A percentile compares a stretch with the other conserved stretches of the same genome.
phyloP scores from a whole-genome alignment of 2,329 filamentous ascomycete species.

The Diplodia scrobiculata region DNA sequence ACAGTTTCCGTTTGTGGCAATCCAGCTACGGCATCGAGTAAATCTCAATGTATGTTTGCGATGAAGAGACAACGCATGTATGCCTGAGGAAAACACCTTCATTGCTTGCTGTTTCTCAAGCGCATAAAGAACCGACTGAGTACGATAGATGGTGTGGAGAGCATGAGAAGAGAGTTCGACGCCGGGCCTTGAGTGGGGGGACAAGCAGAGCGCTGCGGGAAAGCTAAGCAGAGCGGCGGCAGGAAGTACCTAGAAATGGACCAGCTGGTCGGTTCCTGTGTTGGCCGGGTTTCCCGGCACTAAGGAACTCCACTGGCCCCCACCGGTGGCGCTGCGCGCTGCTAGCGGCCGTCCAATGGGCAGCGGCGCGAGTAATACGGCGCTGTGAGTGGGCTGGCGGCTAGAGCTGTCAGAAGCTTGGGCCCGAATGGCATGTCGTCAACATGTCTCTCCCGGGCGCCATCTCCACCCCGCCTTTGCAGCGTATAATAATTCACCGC shows the following conservation, averaged over 20 bases:
- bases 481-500: constrained; percentile 13
- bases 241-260: background rate
- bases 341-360: constrained; percentile 6
- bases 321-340: background rate
- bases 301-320: constrained; percentile 5
- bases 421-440: constrained; percentile 16
- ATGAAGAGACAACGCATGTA: background rate
- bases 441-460: constrained; percentile 15
- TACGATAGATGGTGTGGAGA: no score
- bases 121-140: background rate
- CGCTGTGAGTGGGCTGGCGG: constrained; percentile 10
- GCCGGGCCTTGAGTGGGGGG: background rate
- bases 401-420: constrained; percentile 8
- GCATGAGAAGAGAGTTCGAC: background rate
- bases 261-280: background rate
- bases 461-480: constrained; percentile 23
- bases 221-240: background rate
- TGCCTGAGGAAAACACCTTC: background rate
- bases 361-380: constrained; percentile 13
- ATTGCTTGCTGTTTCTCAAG: background rate
- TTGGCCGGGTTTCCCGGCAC: constrained; percentile 16
- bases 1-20: no score
- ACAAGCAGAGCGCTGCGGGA: background rate
- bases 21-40: background rate
- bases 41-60: background rate